Percentiles rank a stretch among this genome's conserved stretches.
These are phyloP conservation scores for Salix exigua DNA, from an alignment of 345 rosid genomes.

Conservation along the genomic window DNA sequence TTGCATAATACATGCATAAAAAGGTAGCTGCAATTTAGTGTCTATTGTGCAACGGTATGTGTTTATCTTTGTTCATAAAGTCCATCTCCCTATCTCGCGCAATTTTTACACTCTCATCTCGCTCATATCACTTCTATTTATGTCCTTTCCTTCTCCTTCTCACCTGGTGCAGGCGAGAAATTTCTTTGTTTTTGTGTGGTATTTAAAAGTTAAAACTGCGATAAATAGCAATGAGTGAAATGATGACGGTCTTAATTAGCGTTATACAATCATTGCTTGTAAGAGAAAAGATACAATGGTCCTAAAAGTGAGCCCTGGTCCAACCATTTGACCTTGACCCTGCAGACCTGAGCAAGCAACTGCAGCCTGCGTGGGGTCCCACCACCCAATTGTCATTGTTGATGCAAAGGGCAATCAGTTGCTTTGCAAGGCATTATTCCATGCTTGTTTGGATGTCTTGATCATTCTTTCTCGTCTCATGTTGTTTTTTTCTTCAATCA, in stretches of 20 bases:
- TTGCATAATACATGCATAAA: neutral
- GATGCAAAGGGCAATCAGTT: neutral
- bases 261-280: neutral
- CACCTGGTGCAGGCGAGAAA: neutral
- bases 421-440: neutral
- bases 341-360: neutral
- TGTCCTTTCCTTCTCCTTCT: neutral
- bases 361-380: conserved; percentile 21
- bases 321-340: conserved; percentile 17
- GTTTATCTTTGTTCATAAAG: neutral
- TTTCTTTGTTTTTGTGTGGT: neutral
- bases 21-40: neutral
- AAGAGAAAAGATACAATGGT: conserved; percentile 6
- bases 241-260: neutral
- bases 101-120: neutral
- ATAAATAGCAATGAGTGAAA: neutral
- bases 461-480: neutral
- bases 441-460: neutral
- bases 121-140: neutral
- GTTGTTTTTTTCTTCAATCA: conserved; percentile 28
- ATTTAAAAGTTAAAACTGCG: neutral
- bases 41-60: no score
- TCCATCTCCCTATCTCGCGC: neutral
- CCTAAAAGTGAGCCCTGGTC: conserved; percentile 11
- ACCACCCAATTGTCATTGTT: neutral